Percentiles rank a stretch among this genome's conserved stretches.
Evolutionary conservation across 164 flowering plant species (phyloP).

Genomic region (Magnolia kwangsiensis): DNA sequence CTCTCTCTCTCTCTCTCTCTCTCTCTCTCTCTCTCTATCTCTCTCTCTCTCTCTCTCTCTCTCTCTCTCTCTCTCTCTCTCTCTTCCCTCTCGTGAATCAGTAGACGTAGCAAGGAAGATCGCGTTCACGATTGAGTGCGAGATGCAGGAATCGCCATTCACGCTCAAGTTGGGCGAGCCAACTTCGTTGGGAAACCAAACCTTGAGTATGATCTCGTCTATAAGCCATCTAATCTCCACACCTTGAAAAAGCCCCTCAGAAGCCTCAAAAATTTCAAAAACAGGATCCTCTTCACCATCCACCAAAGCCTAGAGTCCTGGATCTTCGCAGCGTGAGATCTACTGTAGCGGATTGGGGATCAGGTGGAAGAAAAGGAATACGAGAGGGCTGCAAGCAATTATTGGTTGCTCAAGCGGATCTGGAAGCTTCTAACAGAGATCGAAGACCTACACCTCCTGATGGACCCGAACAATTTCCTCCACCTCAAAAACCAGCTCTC

Average conservation of each 20-base stretch:
- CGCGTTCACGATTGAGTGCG: conserved; percentile 73
- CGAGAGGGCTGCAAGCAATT: too few species aligned
- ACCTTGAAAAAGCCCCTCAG: too few species aligned
- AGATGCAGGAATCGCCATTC: conserved; percentile 65
- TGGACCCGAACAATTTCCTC: conserved; percentile 85
- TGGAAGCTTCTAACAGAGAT: conserved; percentile 72
- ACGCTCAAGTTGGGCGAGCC: conserved; percentile 88
- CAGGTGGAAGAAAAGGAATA: too few species aligned
- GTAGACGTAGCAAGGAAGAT: too few species aligned
- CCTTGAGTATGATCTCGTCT: conserved; percentile 72
- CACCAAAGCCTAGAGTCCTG: conserved; percentile 78
- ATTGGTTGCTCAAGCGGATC: conserved; percentile 58
- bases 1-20: too few species aligned
- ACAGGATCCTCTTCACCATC: conserved; percentile 47
- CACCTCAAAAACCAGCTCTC: too few species aligned
- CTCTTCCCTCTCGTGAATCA: too few species aligned
- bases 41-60: too few species aligned
- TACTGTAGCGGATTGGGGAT: conserved; percentile 49
- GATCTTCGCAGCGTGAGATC: conserved; percentile 37
- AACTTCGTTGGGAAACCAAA: conserved; percentile 72
- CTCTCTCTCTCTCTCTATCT: too few species aligned
- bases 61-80: too few species aligned
- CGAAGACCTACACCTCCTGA: conserved; percentile 60
- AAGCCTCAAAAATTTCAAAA: too few species aligned
- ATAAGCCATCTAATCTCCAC: conserved; percentile 68